phyloP scores from a whole-genome alignment of 225 moss, liverwort and hornwort genomes.

The Sphagnum tenellum region DNA sequence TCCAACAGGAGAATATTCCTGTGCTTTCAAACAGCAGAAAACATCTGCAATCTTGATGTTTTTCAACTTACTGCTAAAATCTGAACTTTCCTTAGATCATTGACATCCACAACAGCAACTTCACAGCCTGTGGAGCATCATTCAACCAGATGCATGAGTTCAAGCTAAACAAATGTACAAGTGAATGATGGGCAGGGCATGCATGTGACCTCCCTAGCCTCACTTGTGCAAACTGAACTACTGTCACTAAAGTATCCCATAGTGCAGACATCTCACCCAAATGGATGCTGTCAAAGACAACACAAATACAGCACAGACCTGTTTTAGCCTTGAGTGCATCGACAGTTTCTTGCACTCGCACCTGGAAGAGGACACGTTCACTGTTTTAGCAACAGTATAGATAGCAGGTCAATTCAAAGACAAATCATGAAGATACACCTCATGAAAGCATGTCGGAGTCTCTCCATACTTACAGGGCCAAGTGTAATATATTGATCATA shows the following conservation, averaged over 20 bases:
- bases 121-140: slow-evolving; percentile 46
- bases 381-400: too few species aligned
- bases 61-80: slow-evolving; percentile 63
- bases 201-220: too few species aligned
- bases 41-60: background rate
- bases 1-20: background rate
- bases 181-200: background rate
- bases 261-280: too few species aligned
- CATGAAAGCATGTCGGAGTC: too few species aligned
- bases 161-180: background rate
- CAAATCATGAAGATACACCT: too few species aligned
- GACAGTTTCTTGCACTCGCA: slow-evolving; percentile 82
- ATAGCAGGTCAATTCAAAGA: too few species aligned
- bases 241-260: background rate
- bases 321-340: slow-evolving; percentile 80
- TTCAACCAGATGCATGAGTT: background rate
- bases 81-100: slow-evolving; percentile 81
- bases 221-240: background rate
- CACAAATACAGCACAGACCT: slow-evolving; percentile 16
- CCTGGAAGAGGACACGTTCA: slow-evolving; percentile 17
- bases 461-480: slow-evolving; percentile 54
- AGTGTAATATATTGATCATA: slow-evolving; percentile 98
- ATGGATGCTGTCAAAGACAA: background rate
- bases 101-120: slow-evolving; percentile 92
- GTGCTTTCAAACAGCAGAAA: too few species aligned